Evolutionary conservation across 176 grass and related monocot genomes (phyloP).

Genomic region (Zoysia pacifica): DNA sequence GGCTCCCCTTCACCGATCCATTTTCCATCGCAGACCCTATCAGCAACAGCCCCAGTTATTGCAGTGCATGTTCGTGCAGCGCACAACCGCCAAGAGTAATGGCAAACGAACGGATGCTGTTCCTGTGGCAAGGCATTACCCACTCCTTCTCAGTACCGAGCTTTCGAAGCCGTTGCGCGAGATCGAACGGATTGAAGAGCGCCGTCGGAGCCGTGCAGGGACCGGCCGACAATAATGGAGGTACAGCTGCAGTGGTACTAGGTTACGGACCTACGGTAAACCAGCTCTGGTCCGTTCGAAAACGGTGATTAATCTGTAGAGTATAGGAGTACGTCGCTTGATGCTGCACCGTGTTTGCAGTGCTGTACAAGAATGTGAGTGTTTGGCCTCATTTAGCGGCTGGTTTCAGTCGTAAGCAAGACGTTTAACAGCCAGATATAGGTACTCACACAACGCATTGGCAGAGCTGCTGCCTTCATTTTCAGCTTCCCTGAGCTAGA

Average conservation of each 20-base stretch:
- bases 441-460: no score
- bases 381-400: not conserved
- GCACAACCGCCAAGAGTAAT: not conserved
- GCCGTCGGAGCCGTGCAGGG: no score
- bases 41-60: conserved; percentile 9
- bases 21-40: not conserved
- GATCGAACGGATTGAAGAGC: no score
- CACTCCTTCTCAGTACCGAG: no score
- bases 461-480: not conserved
- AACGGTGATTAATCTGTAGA: not conserved
- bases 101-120: no score
- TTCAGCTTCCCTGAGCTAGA: not conserved
- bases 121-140: no score
- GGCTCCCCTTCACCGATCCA: not conserved
- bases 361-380: not conserved
- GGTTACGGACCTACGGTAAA: conserved; percentile 7
- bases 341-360: not conserved
- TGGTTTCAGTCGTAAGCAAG: not conserved
- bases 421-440: not conserved
- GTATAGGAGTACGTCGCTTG: not conserved
- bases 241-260: not conserved
- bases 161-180: no score
- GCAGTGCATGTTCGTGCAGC: conserved; percentile 10
- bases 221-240: conserved; percentile 18
- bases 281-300: not conserved